Percentiles rank a stretch among this genome's conserved stretches.
These are phyloP conservation scores for Kokia cookei DNA, from an alignment of 441 rosid genomes.

Conservation along the genomic window DNA sequence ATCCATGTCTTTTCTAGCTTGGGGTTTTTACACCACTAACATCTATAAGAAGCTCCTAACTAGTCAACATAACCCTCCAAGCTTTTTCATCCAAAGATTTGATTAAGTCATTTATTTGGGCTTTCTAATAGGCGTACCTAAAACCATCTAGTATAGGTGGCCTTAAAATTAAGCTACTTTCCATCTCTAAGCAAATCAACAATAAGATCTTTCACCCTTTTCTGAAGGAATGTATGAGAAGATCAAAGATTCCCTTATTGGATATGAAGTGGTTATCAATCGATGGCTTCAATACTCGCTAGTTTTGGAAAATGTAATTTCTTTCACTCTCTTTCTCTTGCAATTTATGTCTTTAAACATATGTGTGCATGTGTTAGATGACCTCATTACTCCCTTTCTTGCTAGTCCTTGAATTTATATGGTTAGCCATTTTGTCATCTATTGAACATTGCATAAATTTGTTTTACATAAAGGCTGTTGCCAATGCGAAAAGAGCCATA, in stretches of 20 bases:
- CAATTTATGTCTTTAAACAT: background rate
- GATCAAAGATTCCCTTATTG: slow-evolving; percentile 60
- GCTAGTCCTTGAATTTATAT: too few species aligned
- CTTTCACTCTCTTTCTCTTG: background rate
- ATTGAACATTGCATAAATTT: background rate
- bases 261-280: slow-evolving; percentile 85
- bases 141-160: too few species aligned
- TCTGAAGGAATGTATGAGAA: slow-evolving; percentile 93
- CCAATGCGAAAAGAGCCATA: slow-evolving; percentile 77
- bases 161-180: too few species aligned
- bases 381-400: background rate
- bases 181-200: too few species aligned
- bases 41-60: too few species aligned
- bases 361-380: background rate
- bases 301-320: slow-evolving; percentile 69
- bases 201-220: slow-evolving; percentile 46
- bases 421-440: background rate
- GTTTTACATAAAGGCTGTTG: slow-evolving; percentile 4
- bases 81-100: too few species aligned
- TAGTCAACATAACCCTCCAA: too few species aligned
- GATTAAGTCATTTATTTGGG: too few species aligned
- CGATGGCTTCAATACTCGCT: slow-evolving; percentile 92
- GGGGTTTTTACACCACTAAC: too few species aligned
- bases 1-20: too few species aligned
- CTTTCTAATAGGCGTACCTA: too few species aligned